These are phyloP conservation scores for Zygnema cylindricum DNA, from an alignment of 139 green algal species.

Conservation along the genomic window DNA sequence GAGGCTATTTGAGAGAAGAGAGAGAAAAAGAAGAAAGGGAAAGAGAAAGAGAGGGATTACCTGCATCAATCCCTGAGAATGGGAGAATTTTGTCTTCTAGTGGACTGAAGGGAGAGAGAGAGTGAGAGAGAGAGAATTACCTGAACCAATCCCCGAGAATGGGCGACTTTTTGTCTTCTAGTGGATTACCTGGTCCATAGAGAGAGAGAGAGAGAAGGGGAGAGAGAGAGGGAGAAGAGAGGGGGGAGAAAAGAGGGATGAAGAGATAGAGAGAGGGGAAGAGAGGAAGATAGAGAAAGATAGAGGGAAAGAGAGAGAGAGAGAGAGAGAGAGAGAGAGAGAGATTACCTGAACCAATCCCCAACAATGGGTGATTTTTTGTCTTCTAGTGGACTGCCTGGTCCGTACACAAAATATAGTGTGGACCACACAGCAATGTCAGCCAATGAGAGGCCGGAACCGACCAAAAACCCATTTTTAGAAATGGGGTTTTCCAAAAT, in stretches of 20 bases:
- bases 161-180: too few species aligned
- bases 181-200: background rate
- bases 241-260: background rate
- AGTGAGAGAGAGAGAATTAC: background rate
- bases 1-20: too few species aligned
- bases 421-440: constrained; percentile 5
- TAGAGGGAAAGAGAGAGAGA: background rate
- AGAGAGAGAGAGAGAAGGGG: too few species aligned
- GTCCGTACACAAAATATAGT: background rate
- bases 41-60: too few species aligned
- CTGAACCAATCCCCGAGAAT: too few species aligned
- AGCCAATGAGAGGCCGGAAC: background rate
- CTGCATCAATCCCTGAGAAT: too few species aligned
- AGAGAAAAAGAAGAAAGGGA: too few species aligned
- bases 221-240: too few species aligned
- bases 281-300: background rate
- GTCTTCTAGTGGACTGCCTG: background rate
- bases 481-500: background rate
- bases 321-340: background rate
- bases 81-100: too few species aligned
- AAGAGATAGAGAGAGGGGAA: background rate
- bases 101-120: background rate
- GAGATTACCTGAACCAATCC: background rate
- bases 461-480: background rate
- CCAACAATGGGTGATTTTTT: background rate